phyloP scores from a whole-genome alignment of 2,329 filamentous ascomycete genomes.

The Leptographium procerum region DNA sequence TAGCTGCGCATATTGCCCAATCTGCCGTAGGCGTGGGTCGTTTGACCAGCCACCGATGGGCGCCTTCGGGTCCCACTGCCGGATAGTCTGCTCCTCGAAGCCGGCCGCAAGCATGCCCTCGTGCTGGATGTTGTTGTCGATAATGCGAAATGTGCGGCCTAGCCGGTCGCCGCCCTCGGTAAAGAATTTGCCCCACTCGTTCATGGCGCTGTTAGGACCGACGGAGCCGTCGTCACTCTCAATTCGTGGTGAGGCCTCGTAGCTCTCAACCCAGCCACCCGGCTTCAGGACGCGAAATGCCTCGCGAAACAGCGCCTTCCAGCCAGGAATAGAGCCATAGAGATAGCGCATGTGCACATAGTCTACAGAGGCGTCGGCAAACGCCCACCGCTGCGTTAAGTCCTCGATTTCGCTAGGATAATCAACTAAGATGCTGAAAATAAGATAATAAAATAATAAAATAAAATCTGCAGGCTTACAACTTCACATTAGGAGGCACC shows the following conservation, averaged over 20 bases:
- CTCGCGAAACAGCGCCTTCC: conserved; percentile 35
- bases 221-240: conserved; percentile 17
- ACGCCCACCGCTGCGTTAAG: conserved; percentile 39
- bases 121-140: not conserved
- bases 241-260: conserved; percentile 11
- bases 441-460: conserved; percentile 19
- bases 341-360: conserved; percentile 46
- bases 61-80: conserved; percentile 1
- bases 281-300: conserved; percentile 38
- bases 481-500: conserved; percentile 39
- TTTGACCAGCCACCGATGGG: conserved; percentile 24
- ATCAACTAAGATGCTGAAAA: not conserved
- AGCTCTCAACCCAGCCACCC: conserved; percentile 28
- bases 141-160: not conserved
- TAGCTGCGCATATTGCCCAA: conserved; percentile 13
- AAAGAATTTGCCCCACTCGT: conserved; percentile 13
- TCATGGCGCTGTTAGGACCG: conserved; percentile 9
- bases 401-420: conserved; percentile 42
- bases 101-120: not conserved
- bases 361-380: conserved; percentile 34
- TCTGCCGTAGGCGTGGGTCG: conserved; percentile 17
- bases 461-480: not conserved
- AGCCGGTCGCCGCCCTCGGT: not conserved
- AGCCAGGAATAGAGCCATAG: conserved; percentile 40
- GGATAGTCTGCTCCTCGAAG: not conserved